Conservation (phyloP, 1,284 basidiomycete species). For the Dichomitus squalens region DNA sequence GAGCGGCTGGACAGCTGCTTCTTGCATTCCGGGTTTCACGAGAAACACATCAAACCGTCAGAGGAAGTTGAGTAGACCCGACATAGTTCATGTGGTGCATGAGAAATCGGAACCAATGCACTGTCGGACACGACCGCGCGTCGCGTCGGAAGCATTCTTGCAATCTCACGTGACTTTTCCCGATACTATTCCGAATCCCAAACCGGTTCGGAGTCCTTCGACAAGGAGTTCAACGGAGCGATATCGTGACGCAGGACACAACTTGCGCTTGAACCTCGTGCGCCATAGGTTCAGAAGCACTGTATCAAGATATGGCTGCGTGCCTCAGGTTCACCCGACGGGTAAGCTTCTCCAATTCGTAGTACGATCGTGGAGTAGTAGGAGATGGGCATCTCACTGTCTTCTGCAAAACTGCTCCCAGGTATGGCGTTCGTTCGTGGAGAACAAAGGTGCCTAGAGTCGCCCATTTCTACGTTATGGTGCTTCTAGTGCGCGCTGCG, state of each 20-base stretch:
- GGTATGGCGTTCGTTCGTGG: conserved; percentile 83
- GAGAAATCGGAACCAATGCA: not conserved
- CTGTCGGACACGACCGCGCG: not conserved
- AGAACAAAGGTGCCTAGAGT: conserved; percentile 59
- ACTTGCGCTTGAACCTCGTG: not conserved
- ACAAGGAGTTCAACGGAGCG: too few relatives aligned
- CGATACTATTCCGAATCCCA: not conserved
- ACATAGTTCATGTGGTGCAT: not conserved
- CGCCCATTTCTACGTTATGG: not conserved
- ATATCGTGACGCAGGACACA: too few relatives aligned
- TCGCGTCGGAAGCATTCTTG: not conserved
- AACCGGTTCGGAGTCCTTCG: not conserved
- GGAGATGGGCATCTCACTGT: not conserved
- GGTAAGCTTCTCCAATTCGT: conserved; percentile 11
- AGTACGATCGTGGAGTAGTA: not conserved
- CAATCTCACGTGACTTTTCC: not conserved
- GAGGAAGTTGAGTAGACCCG: too few relatives aligned
- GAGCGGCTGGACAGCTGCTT: too few relatives aligned
- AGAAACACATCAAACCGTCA: too few relatives aligned
- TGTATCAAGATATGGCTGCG: conserved; percentile 17
- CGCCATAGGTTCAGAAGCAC: not conserved
- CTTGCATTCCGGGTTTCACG: too few relatives aligned
- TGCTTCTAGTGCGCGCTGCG: conserved; percentile 1
- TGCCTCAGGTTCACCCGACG: conserved; percentile 26
- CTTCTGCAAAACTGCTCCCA: conserved; percentile 30